Evolutionary conservation across 2,329 filamentous ascomycete species (phyloP).

Genomic region (Ascochyta koolunga): DNA sequence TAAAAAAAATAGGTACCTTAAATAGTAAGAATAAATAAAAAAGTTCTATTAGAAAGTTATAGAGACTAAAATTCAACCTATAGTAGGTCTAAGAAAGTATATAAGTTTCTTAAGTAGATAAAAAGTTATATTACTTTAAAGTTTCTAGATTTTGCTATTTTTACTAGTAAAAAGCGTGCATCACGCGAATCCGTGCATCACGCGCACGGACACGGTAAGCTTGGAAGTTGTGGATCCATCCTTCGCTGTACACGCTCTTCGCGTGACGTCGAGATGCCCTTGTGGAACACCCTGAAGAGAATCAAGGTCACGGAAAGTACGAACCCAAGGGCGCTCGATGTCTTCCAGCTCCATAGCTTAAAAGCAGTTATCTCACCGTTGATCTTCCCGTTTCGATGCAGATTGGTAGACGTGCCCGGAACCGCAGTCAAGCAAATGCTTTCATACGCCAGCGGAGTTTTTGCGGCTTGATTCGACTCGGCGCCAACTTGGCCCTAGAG

Average conservation of each 20-base stretch:
- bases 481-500: slow-evolving; percentile 5
- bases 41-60: no score
- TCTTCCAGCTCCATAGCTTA: slow-evolving; percentile 4
- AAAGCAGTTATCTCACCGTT: slow-evolving; percentile 2
- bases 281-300: background rate
- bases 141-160: no score
- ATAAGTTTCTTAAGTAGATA: no score
- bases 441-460: slow-evolving; percentile 11
- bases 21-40: no score
- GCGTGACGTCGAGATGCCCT: background rate
- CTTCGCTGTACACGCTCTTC: background rate
- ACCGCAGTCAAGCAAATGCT: slow-evolving; percentile 4
- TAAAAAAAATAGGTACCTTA: no score
- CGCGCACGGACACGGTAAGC: no score
- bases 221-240: background rate
- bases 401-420: background rate
- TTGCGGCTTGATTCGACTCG: slow-evolving; percentile 11
- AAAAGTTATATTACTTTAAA: no score
- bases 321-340: background rate
- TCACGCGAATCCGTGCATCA: no score
- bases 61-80: no score
- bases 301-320: background rate
- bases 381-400: slow-evolving; percentile 2
- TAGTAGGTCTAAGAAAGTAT: no score
- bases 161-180: no score